Base-by-base conservation (phyloP, 352 stramenopile species). In the Saprolegnia parasitica region DNA sequence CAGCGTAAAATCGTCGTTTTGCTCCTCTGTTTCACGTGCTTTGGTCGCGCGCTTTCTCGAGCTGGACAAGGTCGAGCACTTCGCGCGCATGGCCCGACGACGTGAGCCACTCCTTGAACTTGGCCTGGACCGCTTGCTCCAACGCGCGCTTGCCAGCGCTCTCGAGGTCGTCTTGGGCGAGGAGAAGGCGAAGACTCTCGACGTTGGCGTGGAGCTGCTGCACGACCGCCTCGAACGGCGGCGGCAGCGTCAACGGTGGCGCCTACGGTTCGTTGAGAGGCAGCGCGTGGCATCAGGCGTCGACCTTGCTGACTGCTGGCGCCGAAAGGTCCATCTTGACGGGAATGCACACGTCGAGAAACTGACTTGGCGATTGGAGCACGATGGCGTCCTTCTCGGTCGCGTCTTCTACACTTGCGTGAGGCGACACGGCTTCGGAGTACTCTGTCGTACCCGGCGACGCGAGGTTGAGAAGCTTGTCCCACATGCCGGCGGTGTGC, bases 81-180 rank as follows among this genome's bases (percentile, higher is more conserved):
- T 97, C 88, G 9, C 89, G 81, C 65, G 90, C 80, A 56, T 96
- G 93, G 67, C 87, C 89, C 20, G 88, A 93, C 10, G 84, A 73
- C 18, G 87, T 86, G 18, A 97, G 81, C 89, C 89, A 97, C 72
- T 97, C 88, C 74, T 91, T 91, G 71, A 93, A 93, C 35, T 81
- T 83, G 62, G 82, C 72, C 72, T 95, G 84, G 65, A 95, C 90
- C 57, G 91, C 81, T 67, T 82, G 81, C 71, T 95, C 84, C 77
- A 95, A 88, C 49, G 81, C 83, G 24, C 83, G 83, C 73, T 94
- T 94, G 47, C 80, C 86, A 45, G 80, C 71, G 57, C 90, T 39
- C 64, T 94, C 86, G 56, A 94, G 91, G 74, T 94, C 86, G 56
- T 94, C 84, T 70, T 81, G 90, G 3, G 76, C 80, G 64, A 94